Percentiles rank a stretch among this genome's conserved stretches.
Conservation (phyloP, 2,329 filamentous ascomycete genomes). For the Fusarium nematophilum region DNA sequence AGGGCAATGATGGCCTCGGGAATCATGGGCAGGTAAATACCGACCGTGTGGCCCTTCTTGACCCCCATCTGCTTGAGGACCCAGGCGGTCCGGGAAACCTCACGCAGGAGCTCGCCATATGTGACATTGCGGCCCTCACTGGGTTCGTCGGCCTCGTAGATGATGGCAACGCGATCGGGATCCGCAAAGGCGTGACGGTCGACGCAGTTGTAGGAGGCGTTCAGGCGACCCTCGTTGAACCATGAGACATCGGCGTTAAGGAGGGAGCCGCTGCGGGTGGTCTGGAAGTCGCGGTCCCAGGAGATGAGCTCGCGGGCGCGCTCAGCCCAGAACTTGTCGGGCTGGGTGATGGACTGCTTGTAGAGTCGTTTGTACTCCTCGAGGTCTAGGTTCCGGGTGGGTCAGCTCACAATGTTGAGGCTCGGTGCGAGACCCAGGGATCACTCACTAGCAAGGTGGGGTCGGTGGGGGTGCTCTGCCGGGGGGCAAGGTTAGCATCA, state of each 20-base stretch:
- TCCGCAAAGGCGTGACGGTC: conserved; percentile 97
- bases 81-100: conserved; percentile 89
- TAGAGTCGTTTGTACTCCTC: conserved; percentile 76
- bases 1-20: conserved; percentile 93
- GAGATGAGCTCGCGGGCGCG: conserved; percentile 88
- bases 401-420: conserved; percentile 41
- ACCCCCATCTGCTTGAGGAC: conserved; percentile 95
- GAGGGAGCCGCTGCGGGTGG: conserved; percentile 82
- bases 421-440: conserved; percentile 33
- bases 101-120: conserved; percentile 90
- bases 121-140: conserved; percentile 88
- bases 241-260: conserved; percentile 86
- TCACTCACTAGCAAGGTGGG: conserved; percentile 71
- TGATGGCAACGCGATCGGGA: conserved; percentile 93
- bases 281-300: conserved; percentile 93
- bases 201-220: conserved; percentile 97
- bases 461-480: conserved; percentile 75
- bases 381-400: conserved; percentile 57
- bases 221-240: conserved; percentile 94
- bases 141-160: conserved; percentile 97
- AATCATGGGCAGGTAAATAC: conserved; percentile 98
- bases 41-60: conserved; percentile 95
- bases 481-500: conserved; percentile 52
- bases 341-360: conserved; percentile 89
- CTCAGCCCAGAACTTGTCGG: conserved; percentile 89